These are phyloP conservation scores for Colletotrichum truncatum DNA, from an alignment of 2,329 filamentous ascomycete species.

Conservation along the genomic window DNA sequence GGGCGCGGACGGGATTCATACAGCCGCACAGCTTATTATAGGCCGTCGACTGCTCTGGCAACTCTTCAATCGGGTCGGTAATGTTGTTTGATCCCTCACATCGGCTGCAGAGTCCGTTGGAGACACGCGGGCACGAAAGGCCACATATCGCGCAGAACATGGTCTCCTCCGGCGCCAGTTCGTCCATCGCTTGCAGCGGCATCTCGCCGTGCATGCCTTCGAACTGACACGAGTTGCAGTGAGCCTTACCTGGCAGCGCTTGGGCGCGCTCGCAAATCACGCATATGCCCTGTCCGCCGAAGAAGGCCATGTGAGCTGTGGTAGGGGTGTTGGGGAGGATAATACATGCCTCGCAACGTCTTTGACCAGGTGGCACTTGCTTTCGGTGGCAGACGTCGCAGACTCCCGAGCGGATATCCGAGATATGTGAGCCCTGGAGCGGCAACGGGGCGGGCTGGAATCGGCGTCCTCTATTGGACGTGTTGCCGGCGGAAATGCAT, in stretches of 20 bases:
- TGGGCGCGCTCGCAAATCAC: not conserved
- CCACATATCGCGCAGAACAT: not conserved
- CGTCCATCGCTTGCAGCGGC: not conserved
- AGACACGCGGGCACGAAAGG: not conserved
- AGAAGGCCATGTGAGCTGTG: not conserved
- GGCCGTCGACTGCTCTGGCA: not conserved
- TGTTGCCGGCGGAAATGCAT: not conserved
- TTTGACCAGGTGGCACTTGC: not conserved
- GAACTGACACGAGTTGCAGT: not conserved
- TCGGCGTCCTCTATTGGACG: no score
- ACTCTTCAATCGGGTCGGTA: not conserved
- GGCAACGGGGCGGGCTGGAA: no score
- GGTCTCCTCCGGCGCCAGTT: not conserved
- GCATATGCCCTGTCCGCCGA: not conserved
- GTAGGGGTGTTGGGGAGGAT: not conserved
- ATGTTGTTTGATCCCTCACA: not conserved
- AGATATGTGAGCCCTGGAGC: no score
- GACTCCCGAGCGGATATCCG: no score
- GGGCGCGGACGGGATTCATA: not conserved
- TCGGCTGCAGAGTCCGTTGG: not conserved
- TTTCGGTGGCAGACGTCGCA: not conserved
- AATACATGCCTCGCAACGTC: conserved; percentile 2
- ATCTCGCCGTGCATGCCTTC: not conserved
- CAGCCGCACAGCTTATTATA: not conserved
- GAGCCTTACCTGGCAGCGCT: not conserved